Evolutionary conservation across 2,329 filamentous ascomycete genomes (phyloP), one percentile per base, ranked within the genome.

Genomic region (Alternaria brassicicola): DNA sequence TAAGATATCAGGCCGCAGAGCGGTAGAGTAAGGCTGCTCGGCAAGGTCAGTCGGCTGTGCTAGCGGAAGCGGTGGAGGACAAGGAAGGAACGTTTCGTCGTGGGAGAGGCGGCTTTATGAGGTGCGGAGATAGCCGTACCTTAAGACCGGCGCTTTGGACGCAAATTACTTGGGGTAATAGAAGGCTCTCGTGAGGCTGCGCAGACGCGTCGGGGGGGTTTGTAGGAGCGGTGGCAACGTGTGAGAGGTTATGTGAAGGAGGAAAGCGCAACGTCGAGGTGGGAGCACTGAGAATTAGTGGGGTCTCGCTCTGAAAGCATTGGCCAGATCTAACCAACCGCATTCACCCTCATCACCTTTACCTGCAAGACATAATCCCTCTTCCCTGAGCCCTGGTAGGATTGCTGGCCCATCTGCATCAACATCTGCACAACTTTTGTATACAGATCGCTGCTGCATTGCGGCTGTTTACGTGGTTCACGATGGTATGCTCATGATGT

Each of bases 401-500:
- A 21, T 38, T 39, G 31, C 53, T 53, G 41, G 47, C 56, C 51
- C 12, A 13, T 23, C 19, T 36, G 8, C 26, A 46, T 21, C 23
- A 21, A 8, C 12, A 13, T 13, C 28, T 54, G 10, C 39, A 1
- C 15, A 33, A 36, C 4, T 17, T 17, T 33, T 41, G 21, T 31
- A 28, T n/a, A 33, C 19, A 13, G 17, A 46, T 10, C n/a, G 6
- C 13, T 25, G n/a, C 26, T 42, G 19, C 33, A 38, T 50, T 55
- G 23, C 39, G 30, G 31, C 47, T 46, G 50, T 49, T 54, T 61
- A 61, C 60, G 52, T 61, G 63, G 58, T 64, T 42, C 35, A 52
- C 59, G 10, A 76, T 75, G 72, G 74, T 75, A 65, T 47, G 63
- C 28, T 51, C 57, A 66, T 71, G 65, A 71, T 72, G 67, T 73